These are phyloP conservation scores for Psilocybe sp. DNA, from an alignment of 768 basidiomycete genomes.

Conservation along the genomic window DNA sequence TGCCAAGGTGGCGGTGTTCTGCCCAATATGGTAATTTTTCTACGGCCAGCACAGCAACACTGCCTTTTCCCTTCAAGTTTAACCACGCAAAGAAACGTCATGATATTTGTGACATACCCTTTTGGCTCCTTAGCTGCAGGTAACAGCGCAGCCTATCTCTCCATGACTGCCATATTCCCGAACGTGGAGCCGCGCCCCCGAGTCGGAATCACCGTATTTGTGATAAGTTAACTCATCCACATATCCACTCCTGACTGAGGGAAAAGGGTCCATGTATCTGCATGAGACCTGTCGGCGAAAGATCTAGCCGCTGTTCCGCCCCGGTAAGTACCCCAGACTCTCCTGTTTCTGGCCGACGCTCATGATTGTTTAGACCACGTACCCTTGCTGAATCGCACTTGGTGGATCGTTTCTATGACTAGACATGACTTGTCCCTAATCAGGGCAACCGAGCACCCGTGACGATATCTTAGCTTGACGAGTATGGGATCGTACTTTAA, in stretches of 20 bases:
- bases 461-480: slow-evolving; percentile 15
- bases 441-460: slow-evolving; percentile 10
- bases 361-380: slow-evolving; percentile 20
- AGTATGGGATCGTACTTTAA: slow-evolving; percentile 10
- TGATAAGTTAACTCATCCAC: slow-evolving; percentile 14
- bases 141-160: too few relatives aligned
- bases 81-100: too few relatives aligned
- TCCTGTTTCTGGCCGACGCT: slow-evolving; percentile 25
- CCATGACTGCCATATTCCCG: too few relatives aligned
- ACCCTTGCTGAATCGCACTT: slow-evolving; percentile 13
- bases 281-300: slow-evolving; percentile 17
- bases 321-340: slow-evolving; percentile 16
- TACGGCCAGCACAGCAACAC: too few relatives aligned
- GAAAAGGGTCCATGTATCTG: slow-evolving; percentile 15
- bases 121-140: too few relatives aligned
- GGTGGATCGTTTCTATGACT: slow-evolving; percentile 20
- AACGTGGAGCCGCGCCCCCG: slow-evolving; percentile 10
- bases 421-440: slow-evolving; percentile 12
- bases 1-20: too few relatives aligned
- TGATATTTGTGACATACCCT: too few relatives aligned
- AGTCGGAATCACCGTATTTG: slow-evolving; percentile 17
- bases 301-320: slow-evolving; percentile 20
- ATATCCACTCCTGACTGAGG: slow-evolving; percentile 12
- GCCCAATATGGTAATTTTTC: too few relatives aligned
- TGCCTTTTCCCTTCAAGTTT: too few relatives aligned